Percentiles rank a stretch among this genome's conserved stretches.
Conservation (phyloP, 208 protist species). For the Crithidia mellificae region DNA sequence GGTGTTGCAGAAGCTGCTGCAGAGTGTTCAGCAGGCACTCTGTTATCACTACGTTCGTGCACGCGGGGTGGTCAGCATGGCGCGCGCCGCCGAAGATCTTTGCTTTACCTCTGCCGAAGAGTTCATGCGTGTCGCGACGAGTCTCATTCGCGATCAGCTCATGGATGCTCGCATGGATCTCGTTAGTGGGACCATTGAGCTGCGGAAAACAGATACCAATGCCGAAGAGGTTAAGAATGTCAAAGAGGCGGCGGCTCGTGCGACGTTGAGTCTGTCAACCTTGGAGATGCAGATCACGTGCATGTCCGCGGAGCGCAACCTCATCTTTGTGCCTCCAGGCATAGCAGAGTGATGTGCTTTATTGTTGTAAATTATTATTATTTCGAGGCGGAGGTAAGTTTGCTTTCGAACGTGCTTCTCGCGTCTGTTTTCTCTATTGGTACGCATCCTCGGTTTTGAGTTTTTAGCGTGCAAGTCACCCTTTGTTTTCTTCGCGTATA, state of each 20-base stretch:
- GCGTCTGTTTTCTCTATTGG: too few relatives aligned
- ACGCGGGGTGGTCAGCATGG: slow-evolving; percentile 14
- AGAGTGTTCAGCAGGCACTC: slow-evolving; percentile 29
- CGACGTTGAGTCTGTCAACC: slow-evolving; percentile 16
- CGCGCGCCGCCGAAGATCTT: slow-evolving; percentile 22
- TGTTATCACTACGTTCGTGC: slow-evolving; percentile 41
- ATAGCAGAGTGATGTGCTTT: not conserved
- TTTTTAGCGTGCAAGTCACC: too few relatives aligned
- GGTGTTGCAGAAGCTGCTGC: slow-evolving; percentile 26
- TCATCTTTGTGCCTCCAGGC: slow-evolving; percentile 13
- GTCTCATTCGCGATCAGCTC: slow-evolving; percentile 16
- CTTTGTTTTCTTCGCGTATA: too few relatives aligned
- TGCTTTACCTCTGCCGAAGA: slow-evolving; percentile 14
- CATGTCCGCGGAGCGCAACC: slow-evolving; percentile 29
- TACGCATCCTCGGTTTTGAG: too few relatives aligned
- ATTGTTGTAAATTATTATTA: too few relatives aligned
- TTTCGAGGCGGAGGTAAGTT: too few relatives aligned
- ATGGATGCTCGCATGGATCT: slow-evolving; percentile 28
- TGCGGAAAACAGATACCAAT: not conserved
- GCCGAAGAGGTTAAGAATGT: not conserved
- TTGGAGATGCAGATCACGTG: slow-evolving; percentile 23
- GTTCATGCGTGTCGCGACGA: not conserved
- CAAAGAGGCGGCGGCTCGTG: slow-evolving; percentile 17
- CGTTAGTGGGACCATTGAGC: slow-evolving; percentile 12
- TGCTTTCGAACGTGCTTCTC: too few relatives aligned